Evolutionary conservation across 257 asterid species (phyloP).

Genomic region (Solanum dulcamara): DNA sequence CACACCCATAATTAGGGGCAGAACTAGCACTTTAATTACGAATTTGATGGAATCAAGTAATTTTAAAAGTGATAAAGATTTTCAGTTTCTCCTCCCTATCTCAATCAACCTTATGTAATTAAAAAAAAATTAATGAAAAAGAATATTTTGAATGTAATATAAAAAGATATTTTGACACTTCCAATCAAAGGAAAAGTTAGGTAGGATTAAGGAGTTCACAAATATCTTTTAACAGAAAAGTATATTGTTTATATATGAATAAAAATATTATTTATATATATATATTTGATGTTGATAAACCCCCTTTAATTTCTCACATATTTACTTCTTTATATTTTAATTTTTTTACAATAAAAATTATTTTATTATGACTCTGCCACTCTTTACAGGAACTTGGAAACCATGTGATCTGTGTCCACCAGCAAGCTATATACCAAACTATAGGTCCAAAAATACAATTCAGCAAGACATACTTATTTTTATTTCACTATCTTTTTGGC

Average conservation of each 20-base stretch:
- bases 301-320: accelerated
- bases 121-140: neutral
- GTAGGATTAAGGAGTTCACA: neutral
- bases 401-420: neutral
- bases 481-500: neutral
- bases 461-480: neutral
- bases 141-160: neutral
- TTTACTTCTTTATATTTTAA: neutral
- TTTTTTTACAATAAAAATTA: neutral
- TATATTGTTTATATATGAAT: neutral
- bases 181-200: neutral
- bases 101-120: too few species aligned
- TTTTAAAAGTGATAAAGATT: neutral
- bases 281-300: neutral
- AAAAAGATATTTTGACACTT: neutral
- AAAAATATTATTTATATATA: neutral
- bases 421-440: neutral
- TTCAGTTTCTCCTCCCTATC: neutral
- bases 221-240: neutral
- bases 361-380: neutral
- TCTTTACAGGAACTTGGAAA: neutral
- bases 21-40: neutral
- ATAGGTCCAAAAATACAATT: neutral
- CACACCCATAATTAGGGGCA: too few species aligned
- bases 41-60: neutral